Base-by-base conservation (phyloP, 2,329 filamentous ascomycete species). In the Zopfia rhizophila region DNA sequence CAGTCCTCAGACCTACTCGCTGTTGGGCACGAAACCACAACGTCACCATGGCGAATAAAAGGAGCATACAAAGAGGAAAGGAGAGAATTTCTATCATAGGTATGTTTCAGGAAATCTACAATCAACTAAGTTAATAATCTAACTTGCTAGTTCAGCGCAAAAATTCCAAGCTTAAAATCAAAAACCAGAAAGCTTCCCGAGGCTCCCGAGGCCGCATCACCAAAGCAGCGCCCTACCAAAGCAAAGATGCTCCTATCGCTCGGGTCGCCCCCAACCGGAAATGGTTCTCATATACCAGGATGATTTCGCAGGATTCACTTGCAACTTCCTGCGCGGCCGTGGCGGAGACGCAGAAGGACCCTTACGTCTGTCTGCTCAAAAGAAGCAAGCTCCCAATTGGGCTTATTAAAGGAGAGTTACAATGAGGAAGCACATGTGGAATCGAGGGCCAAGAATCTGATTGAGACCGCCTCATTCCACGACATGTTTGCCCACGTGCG, bases 31-130 rank as follows among this genome's bases (percentile, higher is more conserved):
- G n/a, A n/a, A n/a, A n/a, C n/a, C n/a, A n/a, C n/a, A n/a, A n/a
- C n/a, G n/a, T n/a, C n/a, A n/a, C n/a, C n/a, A n/a, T n/a, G n/a
- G n/a, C n/a, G n/a, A n/a, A n/a, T n/a, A n/a, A n/a, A n/a, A n/a
- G n/a, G n/a, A n/a, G n/a, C n/a, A n/a, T n/a, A n/a, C n/a, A n/a
- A 88, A 85, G 63, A 80, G 84, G 57, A 96, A 96, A 77, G 91
- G 91, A 75, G 92, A 96, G 81, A 96, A 96, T 79, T 96, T 96
- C 78, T 96, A 96, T 78, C 85, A 88, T n/a, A n/a, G n/a, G n/a
- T n/a, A n/a, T n/a, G n/a, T n/a, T n/a, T n/a, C n/a, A n/a, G n/a
- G n/a, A n/a, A n/a, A n/a, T n/a, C n/a, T n/a, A n/a, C n/a, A n/a
- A n/a, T n/a, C n/a, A n/a, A n/a, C n/a, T n/a, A n/a, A n/a, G n/a